Conservation (phyloP, 805 yeast species). For the Candida alai region DNA sequence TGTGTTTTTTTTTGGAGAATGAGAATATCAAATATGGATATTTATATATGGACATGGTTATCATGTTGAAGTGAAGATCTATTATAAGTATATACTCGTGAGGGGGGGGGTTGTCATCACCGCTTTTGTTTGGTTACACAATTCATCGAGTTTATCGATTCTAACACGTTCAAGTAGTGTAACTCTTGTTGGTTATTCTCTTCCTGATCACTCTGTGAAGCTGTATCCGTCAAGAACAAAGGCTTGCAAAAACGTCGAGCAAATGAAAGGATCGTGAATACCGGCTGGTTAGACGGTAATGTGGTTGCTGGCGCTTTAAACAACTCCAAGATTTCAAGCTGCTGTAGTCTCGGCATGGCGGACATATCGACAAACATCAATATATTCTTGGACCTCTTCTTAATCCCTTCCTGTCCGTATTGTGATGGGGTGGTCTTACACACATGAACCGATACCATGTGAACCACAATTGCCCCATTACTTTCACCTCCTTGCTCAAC, state of each 20-base stretch:
- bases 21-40: conserved; percentile 7
- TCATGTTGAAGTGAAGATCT: no score
- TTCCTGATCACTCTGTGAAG: neutral
- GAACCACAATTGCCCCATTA: no score
- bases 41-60: conserved; percentile 4
- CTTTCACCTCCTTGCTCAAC: no score
- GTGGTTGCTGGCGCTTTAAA: neutral
- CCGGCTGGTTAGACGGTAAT: no score
- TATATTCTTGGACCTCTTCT: neutral
- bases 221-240: conserved; percentile 4
- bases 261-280: neutral
- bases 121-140: conserved; percentile 14
- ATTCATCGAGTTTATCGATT: conserved; percentile 7
- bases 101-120: neutral
- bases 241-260: conserved; percentile 3
- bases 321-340: neutral
- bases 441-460: no score
- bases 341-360: neutral
- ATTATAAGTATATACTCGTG: no score
- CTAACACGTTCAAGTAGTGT: conserved; percentile 2
- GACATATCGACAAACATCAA: conserved; percentile 5
- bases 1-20: no score
- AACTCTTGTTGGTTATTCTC: no score
- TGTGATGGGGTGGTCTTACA: no score
- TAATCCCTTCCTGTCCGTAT: no score